Percentiles rank a stretch among this genome's conserved stretches.
Conservation (phyloP, 2,329 filamentous ascomycete species). For the Cladophialophora carrionii region DNA sequence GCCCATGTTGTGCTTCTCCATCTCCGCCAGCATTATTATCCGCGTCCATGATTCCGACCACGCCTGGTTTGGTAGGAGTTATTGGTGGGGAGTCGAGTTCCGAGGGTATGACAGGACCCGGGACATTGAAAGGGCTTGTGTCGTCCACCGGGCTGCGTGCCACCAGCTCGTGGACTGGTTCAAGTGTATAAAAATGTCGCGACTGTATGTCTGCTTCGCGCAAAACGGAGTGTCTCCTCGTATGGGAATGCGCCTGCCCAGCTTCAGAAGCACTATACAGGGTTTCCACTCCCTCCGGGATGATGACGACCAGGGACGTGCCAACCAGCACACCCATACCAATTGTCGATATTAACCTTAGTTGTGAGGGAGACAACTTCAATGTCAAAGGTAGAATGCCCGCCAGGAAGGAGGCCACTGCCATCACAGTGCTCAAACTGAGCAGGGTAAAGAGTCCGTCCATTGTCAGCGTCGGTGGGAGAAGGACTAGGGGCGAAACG, state of each 20-base stretch:
- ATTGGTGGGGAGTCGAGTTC: slow-evolving; percentile 35
- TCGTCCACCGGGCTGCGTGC: slow-evolving; percentile 23
- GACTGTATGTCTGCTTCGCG: slow-evolving; percentile 40
- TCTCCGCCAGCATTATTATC: slow-evolving; percentile 43
- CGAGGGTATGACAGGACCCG: slow-evolving; percentile 42
- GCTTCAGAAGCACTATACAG: slow-evolving; percentile 63
- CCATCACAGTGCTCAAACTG: slow-evolving; percentile 67
- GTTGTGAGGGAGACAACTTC: slow-evolving; percentile 79
- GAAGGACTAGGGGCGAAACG: slow-evolving; percentile 2
- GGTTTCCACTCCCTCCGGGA: slow-evolving; percentile 93
- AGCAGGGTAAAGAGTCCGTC: slow-evolving; percentile 68
- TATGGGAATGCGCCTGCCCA: slow-evolving; percentile 37
- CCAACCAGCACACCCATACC: slow-evolving; percentile 93
- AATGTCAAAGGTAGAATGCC: slow-evolving; percentile 89
- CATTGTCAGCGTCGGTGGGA: slow-evolving; percentile 44
- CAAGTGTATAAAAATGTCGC: slow-evolving; percentile 29
- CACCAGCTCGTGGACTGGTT: slow-evolving; percentile 3
- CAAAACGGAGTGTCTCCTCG: slow-evolving; percentile 42
- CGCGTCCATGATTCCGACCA: slow-evolving; percentile 39
- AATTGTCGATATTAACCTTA: slow-evolving; percentile 86
- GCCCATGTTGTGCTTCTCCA: slow-evolving; percentile 51
- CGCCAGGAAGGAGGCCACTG: slow-evolving; percentile 80
- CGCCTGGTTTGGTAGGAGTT: slow-evolving; percentile 39
- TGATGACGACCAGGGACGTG: slow-evolving; percentile 94
- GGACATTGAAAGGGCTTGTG: slow-evolving; percentile 36